phyloP scores from a whole-genome alignment of 169 alveolate genomes.

The Eimeria sp. region DNA sequence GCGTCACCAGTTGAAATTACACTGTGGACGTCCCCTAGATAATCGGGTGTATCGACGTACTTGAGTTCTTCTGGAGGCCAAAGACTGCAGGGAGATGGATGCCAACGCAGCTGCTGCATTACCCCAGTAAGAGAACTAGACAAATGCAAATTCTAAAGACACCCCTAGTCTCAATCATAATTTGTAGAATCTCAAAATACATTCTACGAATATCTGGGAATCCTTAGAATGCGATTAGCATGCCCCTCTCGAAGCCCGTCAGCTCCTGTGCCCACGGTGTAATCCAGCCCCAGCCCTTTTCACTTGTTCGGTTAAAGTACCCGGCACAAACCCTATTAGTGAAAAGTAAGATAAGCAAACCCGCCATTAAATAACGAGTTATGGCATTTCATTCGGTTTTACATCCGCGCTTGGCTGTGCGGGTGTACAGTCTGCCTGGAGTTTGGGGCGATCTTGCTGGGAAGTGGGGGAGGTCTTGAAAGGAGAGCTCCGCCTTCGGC shows the following conservation, averaged over 20 bases:
- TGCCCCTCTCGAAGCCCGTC: conserved; percentile 6
- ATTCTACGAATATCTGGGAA: background rate
- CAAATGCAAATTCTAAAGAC: background rate
- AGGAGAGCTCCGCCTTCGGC: background rate
- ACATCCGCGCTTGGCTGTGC: background rate
- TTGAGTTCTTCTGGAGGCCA: background rate
- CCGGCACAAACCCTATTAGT: background rate
- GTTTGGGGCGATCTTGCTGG: background rate
- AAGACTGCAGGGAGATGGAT: background rate
- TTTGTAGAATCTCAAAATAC: background rate
- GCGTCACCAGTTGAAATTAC: background rate
- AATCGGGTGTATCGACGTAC: background rate
- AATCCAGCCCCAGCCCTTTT: background rate
- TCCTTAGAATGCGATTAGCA: background rate
- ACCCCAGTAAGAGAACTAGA: background rate
- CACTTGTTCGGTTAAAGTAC: background rate
- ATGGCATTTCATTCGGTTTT: background rate
- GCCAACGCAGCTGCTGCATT: conserved; percentile 2
- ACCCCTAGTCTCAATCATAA: background rate
- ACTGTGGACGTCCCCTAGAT: background rate
- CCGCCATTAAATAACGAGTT: background rate
- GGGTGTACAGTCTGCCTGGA: background rate
- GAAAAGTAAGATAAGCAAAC: background rate
- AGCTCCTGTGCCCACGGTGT: background rate
- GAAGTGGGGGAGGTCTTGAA: background rate